Evolutionary conservation across 164 flowering plant species (phyloP), one percentile per base, ranked within the genome.

Genomic region (Magnolia kwangsiensis): DNA sequence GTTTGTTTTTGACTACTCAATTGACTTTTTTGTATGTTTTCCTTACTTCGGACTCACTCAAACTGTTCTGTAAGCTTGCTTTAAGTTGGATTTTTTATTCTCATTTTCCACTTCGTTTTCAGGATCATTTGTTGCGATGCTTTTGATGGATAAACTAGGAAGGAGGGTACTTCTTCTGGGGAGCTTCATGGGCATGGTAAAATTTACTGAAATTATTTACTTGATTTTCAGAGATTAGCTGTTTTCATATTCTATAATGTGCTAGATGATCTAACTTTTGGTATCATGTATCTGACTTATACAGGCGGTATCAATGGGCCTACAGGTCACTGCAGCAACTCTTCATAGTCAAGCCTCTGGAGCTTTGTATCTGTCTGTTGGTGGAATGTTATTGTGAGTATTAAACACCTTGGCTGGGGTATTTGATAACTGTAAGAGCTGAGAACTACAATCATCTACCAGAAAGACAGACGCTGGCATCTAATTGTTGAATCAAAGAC

Each of bases 141-240:
- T 80, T 71, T 83, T 93, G 85, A 96, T 96, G 99, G 99, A 96
- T 84, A 92, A 87, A 83, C 82, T 94, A 23, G 99, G 98, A 72
- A 88, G 99, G 83, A 96, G 85, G 76, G 72, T 87, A 67, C 95
- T 96, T 51, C 98, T 96, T 73, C 79, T 89, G 51, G 86, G 96
- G 87, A 96, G 99, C 86, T 96, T 96, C 82, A 76, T 84, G 74
- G 98, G 97, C 84, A 94, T 93, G 98, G 98, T 89, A 83, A 81
- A 29, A 37, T 61, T 31, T 67, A 55, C 37, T 18, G 16, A 29
- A 72, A 55, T 13, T 55, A 55, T 13, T 55, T 51, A 6, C 11
- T 21, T 51, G 21, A 31, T 72, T 70, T 50, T 16, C 24, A n/a
- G 21, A 11, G 50, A 58, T 72, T 51, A 2, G 29, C 63, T 27